phyloP scores from a whole-genome alignment of 2,329 filamentous ascomycete species.

The Elsinoe necatrix region DNA sequence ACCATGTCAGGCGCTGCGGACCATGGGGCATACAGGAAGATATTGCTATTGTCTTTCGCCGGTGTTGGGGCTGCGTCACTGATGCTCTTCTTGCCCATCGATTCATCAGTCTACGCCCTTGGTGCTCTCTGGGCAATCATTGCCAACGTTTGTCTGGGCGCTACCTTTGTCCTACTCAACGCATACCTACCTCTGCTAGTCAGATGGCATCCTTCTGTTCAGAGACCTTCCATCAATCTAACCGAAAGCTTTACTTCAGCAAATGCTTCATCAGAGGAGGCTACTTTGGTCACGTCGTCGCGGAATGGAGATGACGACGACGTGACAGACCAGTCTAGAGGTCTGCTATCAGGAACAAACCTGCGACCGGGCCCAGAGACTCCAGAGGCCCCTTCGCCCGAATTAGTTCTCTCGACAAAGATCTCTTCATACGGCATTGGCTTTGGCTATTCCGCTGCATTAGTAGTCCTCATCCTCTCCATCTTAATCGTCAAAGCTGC shows the following conservation, averaged over 20 bases:
- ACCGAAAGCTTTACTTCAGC: constrained; percentile 5
- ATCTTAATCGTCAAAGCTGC: constrained; percentile 67
- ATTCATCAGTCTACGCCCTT: constrained; percentile 66
- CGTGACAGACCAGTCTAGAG: constrained; percentile 30
- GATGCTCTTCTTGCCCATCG: constrained; percentile 79
- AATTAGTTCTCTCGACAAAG: constrained; percentile 74
- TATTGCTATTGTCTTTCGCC: constrained; percentile 75
- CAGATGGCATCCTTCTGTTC: constrained; percentile 63
- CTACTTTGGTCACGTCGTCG: neutral
- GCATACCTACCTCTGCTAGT: constrained; percentile 90
- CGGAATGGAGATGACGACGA: constrained; percentile 17
- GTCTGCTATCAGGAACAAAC: constrained; percentile 28
- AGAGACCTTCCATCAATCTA: constrained; percentile 18
- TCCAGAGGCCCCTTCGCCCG: constrained; percentile 44
- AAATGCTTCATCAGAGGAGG: neutral
- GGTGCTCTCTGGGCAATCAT: constrained; percentile 79
- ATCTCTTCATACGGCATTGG: constrained; percentile 91
- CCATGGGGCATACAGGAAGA: constrained; percentile 81
- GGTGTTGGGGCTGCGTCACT: constrained; percentile 71
- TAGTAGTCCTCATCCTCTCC: constrained; percentile 73
- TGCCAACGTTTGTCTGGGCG: constrained; percentile 88
- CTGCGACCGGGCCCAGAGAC: constrained; percentile 21
- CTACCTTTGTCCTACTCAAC: constrained; percentile 90
- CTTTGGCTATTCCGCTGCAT: constrained; percentile 81
- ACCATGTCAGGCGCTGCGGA: constrained; percentile 95